A percentile compares a stretch with the other conserved stretches of the same genome.
phyloP scores from a whole-genome alignment of 257 asterid species.

The Nicotiana tabacum region DNA sequence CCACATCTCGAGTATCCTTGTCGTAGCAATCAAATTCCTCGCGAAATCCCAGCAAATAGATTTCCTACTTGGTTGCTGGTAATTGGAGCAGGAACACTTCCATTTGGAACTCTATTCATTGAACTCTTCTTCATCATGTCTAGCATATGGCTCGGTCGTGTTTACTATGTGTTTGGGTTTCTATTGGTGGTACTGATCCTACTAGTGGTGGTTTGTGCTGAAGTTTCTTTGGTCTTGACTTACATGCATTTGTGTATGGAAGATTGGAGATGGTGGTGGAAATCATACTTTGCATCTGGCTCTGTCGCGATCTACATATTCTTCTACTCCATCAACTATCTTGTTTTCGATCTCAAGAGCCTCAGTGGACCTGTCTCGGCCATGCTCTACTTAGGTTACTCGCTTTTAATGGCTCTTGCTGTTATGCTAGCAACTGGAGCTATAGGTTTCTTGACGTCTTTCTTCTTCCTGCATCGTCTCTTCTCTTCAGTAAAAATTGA shows the following conservation, averaged over 20 bases:
- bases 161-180: conserved; percentile 24
- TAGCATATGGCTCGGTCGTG: conserved; percentile 26
- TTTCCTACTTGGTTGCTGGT: conserved; percentile 21
- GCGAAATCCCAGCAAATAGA: conserved; percentile 18
- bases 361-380: conserved; percentile 24
- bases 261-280: conserved; percentile 30
- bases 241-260: conserved; percentile 21
- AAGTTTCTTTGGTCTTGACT: conserved; percentile 21
- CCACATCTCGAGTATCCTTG: conserved; percentile 15
- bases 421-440: conserved; percentile 25
- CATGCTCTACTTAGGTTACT: conserved; percentile 18
- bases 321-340: conserved; percentile 20
- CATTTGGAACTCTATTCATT: conserved; percentile 21
- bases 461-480: conserved; percentile 22
- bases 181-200: conserved; percentile 16
- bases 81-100: conserved; percentile 24
- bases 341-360: conserved; percentile 23
- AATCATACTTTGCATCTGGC: conserved; percentile 25
- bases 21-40: conserved; percentile 23
- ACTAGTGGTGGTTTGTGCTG: conserved; percentile 19
- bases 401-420: conserved; percentile 18
- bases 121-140: conserved; percentile 29
- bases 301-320: conserved; percentile 20
- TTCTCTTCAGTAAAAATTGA: conserved; percentile 23
- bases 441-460: conserved; percentile 15